Evolutionary conservation across 192 early-diverging fungal genomes (phyloP).

Genomic region (Linnemannia schmuckeri): DNA sequence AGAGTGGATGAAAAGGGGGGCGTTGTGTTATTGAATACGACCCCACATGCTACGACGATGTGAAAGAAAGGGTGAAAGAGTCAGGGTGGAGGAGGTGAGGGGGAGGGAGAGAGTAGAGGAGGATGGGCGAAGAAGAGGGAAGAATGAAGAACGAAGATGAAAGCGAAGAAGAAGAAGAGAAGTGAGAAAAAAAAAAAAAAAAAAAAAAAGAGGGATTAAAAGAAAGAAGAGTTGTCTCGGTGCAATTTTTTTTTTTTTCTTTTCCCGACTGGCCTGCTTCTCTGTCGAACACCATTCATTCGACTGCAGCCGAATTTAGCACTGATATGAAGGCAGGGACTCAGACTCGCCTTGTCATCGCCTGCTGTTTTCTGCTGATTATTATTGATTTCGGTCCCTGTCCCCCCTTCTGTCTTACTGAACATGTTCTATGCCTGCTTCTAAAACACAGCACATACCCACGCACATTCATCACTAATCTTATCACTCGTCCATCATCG

Average conservation of each 20-base stretch:
- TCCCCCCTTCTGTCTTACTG: too few species aligned
- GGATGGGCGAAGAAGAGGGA: not conserved
- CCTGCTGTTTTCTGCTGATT: too few species aligned
- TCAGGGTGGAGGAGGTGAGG: not conserved
- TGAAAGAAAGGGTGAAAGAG: not conserved
- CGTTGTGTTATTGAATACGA: conserved; percentile 33
- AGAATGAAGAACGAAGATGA: not conserved
- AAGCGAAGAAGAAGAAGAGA: not conserved
- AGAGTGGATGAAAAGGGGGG: conserved; percentile 20
- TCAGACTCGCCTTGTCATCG: too few species aligned
- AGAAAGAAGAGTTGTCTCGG: not conserved
- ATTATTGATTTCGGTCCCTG: too few species aligned
- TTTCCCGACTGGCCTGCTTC: not conserved
- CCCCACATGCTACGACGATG: conserved; percentile 34
- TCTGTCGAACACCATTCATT: not conserved
- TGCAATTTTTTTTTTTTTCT: conserved; percentile 2
- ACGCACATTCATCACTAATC: too few species aligned
- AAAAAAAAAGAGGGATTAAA: not conserved
- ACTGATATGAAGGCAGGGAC: too few species aligned
- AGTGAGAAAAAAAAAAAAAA: not conserved
- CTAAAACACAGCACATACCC: too few species aligned
- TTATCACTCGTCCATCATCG: too few species aligned
- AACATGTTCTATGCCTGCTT: too few species aligned
- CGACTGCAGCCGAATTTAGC: not conserved
- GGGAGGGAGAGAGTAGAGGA: not conserved